A percentile compares a stretch with the other conserved stretches of the same genome.
Evolutionary conservation across 768 basidiomycete genomes (phyloP).

Genomic region (Tubosaeta sp.): DNA sequence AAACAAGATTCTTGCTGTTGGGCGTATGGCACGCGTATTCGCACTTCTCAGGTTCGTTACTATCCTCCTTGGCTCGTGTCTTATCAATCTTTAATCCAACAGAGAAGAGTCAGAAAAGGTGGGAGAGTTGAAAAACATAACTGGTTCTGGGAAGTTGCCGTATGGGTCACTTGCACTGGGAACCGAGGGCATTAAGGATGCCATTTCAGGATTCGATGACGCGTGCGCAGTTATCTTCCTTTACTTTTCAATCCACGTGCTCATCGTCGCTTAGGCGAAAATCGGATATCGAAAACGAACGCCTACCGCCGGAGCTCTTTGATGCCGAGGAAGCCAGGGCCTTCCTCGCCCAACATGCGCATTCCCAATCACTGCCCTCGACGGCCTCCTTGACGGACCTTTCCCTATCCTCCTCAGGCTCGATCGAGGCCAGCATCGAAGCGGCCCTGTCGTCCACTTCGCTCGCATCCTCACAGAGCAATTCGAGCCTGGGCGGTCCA

Average conservation of each 20-base stretch:
- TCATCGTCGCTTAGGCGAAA: constrained; percentile 60
- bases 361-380: constrained; percentile 43
- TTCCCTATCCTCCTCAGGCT: constrained; percentile 44
- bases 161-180: constrained; percentile 83
- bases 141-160: constrained; percentile 72
- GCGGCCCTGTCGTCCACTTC: constrained; percentile 19
- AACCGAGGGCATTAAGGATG: constrained; percentile 91
- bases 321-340: constrained; percentile 73
- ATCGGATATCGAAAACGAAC: constrained; percentile 98
- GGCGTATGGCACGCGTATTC: constrained; percentile 94
- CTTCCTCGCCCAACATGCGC: constrained; percentile 38
- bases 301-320: constrained; percentile 92
- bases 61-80: not conserved
- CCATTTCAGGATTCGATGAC: constrained; percentile 90
- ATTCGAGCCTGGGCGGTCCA: constrained; percentile 16
- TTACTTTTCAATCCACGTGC: not conserved
- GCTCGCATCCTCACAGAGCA: constrained; percentile 23
- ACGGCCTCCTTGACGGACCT: constrained; percentile 45
- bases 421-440: constrained; percentile 39
- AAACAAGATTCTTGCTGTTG: constrained; percentile 98
- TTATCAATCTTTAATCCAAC: not conserved
- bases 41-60: constrained; percentile 80
- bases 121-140: constrained; percentile 91
- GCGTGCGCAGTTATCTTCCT: constrained; percentile 58
- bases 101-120: constrained; percentile 98